Base-by-base conservation (phyloP, 495 filamentous ascomycete species). In the Rostrohypoxylon terebratum region DNA sequence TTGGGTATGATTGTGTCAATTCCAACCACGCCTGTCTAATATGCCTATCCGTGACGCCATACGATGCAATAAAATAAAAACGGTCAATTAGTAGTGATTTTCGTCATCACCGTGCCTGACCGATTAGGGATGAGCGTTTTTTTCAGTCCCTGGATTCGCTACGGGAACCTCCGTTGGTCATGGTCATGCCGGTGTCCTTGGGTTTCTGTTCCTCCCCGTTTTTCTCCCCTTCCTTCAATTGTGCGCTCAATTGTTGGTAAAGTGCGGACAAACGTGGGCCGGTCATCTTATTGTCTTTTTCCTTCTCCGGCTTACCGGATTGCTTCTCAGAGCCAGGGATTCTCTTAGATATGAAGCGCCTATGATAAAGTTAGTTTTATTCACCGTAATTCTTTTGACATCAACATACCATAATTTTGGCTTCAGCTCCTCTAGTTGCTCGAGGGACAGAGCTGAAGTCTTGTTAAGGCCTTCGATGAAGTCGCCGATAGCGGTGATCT, bases 401-500 rank as follows among this genome's bases (percentile, higher is more conserved):
- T 16, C 1, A 9, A 79, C 82, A 66, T 76, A 84, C 83, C 83
- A 85, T 64, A 85, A 79, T 60, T 83, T 79, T 20, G 82, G 81
- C 62, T 84, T 83, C 7, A 85, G 71, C 31, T 77, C 78, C 25
- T 82, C 83, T 28, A 82, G 63, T 33, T 81, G 78, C 20, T 71
- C 75, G 44, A 67, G 61, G 59, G 31, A 57, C 55, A 79, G 63
- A 5, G 73, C 77, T 18, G 76, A 77, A 16, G 79, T 81, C 65
- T 82, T 73, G 13, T 78, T 78, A 33, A 85, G 71, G 53, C 75
- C 71, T 57, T 79, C 79, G 10, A 85, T 79, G 63, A 82, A 84
- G 51, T 82, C 78, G 44, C 83, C 83, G 60, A 85, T 84, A 2
- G 77, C 71, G 5, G 80, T 82, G 25, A 84, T 81, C 63, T 85